These are phyloP conservation scores for Limnanthes douglasii DNA, from an alignment of 345 rosid genomes.

Conservation along the genomic window DNA sequence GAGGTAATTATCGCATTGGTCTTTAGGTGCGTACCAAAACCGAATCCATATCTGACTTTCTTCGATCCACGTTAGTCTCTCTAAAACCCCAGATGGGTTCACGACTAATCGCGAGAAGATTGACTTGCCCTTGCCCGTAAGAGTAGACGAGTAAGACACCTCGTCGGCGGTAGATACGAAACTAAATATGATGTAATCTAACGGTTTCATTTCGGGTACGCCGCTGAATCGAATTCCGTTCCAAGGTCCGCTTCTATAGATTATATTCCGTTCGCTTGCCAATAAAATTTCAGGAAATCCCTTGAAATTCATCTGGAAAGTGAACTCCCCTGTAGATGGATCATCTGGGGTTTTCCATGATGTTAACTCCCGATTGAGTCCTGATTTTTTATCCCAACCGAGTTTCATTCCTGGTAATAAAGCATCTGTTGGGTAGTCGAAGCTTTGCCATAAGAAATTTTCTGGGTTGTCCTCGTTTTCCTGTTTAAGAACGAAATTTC, in stretches of 20 bases:
- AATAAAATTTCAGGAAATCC: slow-evolving; percentile 63
- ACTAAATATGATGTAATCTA: slow-evolving; percentile 19
- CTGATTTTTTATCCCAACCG: slow-evolving; percentile 51
- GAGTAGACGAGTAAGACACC: slow-evolving; percentile 25
- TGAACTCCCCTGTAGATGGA: slow-evolving; percentile 41
- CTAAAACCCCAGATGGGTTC: slow-evolving; percentile 24
- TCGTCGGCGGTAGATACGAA: slow-evolving; percentile 22
- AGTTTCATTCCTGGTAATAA: slow-evolving; percentile 67
- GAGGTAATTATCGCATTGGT: slow-evolving; percentile 52
- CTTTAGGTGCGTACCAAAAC: slow-evolving; percentile 81
- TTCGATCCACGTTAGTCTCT: slow-evolving; percentile 42
- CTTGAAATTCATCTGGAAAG: slow-evolving; percentile 32
- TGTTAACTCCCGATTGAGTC: slow-evolving; percentile 23
- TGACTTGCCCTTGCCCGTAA: slow-evolving; percentile 9
- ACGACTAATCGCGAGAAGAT: slow-evolving; percentile 38
- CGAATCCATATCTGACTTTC: slow-evolving; percentile 25
- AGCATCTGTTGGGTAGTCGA: slow-evolving; percentile 70
- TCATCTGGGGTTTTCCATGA: slow-evolving; percentile 45
- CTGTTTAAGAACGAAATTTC: slow-evolving; percentile 56
- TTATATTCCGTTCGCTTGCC: slow-evolving; percentile 7
- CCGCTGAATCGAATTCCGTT: slow-evolving; percentile 58
- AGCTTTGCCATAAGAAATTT: slow-evolving; percentile 57
- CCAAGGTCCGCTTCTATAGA: slow-evolving; percentile 61
- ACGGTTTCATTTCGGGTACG: slow-evolving; percentile 65
- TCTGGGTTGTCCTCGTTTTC: slow-evolving; percentile 1